Evolutionary conservation across 495 filamentous ascomycete genomes (phyloP).

Genomic region (Rusavskia elegans): DNA sequence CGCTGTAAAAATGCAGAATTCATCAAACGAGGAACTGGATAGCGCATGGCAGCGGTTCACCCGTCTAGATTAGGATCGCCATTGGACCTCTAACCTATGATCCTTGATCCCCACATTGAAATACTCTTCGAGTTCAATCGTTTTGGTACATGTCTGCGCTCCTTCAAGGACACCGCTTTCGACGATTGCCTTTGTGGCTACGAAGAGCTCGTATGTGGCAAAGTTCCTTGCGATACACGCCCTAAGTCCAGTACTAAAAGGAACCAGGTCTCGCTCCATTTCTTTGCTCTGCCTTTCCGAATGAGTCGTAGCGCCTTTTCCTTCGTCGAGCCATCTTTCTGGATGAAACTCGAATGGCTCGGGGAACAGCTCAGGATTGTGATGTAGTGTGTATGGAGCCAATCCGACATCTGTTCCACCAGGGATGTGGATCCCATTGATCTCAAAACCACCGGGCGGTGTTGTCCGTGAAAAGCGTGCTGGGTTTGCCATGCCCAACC

Average conservation of each 20-base stretch:
- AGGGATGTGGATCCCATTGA: conserved; percentile 23
- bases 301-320: background rate
- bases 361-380: conserved; percentile 27
- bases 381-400: conserved; percentile 26
- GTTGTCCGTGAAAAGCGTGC: conserved; percentile 32
- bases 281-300: conserved; percentile 6
- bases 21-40: too few relatives aligned
- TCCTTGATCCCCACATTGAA: conserved; percentile 29
- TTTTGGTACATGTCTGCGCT: conserved; percentile 19
- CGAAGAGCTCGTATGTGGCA: conserved; percentile 24
- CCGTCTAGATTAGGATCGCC: background rate
- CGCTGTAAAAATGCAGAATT: too few relatives aligned
- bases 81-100: conserved; percentile 11
- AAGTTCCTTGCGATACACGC: conserved; percentile 35
- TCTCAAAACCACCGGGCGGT: conserved; percentile 18
- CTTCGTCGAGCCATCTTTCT: conserved; percentile 29
- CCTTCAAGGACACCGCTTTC: conserved; percentile 26
- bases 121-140: conserved; percentile 33
- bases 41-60: too few relatives aligned
- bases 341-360: conserved; percentile 28
- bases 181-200: conserved; percentile 22
- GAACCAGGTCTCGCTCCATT: conserved; percentile 26
- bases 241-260: conserved; percentile 32
- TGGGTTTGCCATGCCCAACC: conserved; percentile 33
- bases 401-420: conserved; percentile 28